Percentiles rank a stretch among this genome's conserved stretches.
Evolutionary conservation across 257 asterid genomes (phyloP).

Genomic region (Nicotiana tomentosiformis): DNA sequence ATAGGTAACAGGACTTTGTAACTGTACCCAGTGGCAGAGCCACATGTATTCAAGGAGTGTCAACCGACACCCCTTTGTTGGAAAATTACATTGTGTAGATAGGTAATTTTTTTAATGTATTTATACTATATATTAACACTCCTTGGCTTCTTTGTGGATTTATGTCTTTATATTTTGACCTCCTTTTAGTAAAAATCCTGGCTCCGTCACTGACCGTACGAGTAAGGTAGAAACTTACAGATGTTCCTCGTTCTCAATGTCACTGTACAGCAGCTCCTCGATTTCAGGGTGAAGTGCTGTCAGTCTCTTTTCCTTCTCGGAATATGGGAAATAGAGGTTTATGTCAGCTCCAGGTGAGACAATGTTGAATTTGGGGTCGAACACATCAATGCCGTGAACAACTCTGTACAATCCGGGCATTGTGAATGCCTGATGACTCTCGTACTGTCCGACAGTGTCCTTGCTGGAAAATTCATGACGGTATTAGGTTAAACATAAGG

Average conservation of each 20-base stretch:
- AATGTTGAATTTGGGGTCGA: slow-evolving; percentile 94
- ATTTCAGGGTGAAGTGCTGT: slow-evolving; percentile 73
- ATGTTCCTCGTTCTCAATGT: slow-evolving; percentile 81
- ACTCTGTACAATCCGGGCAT: slow-evolving; percentile 96
- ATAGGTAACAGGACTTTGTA: too few relatives aligned
- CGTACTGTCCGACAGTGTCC: slow-evolving; percentile 94
- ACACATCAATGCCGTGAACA: slow-evolving; percentile 88
- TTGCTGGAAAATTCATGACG: slow-evolving; percentile 39
- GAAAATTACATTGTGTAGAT: too few relatives aligned
- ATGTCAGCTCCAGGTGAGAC: slow-evolving; percentile 93
- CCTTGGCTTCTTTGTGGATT: too few relatives aligned
- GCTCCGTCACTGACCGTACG: background rate
- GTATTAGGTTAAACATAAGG: background rate
- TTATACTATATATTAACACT: too few relatives aligned
- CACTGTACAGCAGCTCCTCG: slow-evolving; percentile 73
- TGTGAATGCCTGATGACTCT: slow-evolving; percentile 93
- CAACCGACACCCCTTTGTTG: too few relatives aligned
- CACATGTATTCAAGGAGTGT: too few relatives aligned
- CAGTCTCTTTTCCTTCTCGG: slow-evolving; percentile 67
- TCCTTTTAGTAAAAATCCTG: background rate
- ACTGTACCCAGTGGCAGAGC: too few relatives aligned
- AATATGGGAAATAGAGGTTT: slow-evolving; percentile 58
- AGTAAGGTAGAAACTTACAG: slow-evolving; percentile 37
- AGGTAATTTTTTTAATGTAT: too few relatives aligned
- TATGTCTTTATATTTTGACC: too few relatives aligned